Conservation (phyloP, 345 rosid genomes). For the Psidium friedrichsthalianum region DNA sequence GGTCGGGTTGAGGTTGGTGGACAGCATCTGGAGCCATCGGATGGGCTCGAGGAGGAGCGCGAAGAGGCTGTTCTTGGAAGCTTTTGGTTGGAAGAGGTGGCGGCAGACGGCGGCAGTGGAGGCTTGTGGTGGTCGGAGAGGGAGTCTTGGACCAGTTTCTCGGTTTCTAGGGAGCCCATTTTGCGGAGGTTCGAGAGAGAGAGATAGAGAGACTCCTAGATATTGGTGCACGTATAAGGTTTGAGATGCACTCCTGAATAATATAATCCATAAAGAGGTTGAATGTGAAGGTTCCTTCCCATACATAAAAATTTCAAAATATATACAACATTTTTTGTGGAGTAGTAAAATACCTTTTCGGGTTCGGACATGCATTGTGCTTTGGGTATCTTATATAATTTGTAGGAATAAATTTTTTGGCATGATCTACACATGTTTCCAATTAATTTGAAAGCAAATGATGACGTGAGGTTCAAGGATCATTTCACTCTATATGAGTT, state of each 20-base stretch:
- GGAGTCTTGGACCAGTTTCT: constrained; percentile 1
- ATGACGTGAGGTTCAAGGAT: neutral
- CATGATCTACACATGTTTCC: neutral
- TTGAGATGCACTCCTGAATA: neutral
- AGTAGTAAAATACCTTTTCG: neutral
- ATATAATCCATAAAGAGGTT: neutral
- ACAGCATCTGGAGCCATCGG: constrained; percentile 67
- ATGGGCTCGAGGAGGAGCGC: constrained; percentile 43
- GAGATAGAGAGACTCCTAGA: neutral
- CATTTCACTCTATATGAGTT: neutral
- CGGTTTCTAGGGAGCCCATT: constrained; percentile 20
- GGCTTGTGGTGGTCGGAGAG: neutral
- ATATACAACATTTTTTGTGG: too few species aligned
- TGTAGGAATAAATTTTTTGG: neutral
- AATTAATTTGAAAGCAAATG: neutral
- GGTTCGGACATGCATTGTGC: neutral
- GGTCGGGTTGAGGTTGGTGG: constrained; percentile 41
- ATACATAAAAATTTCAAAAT: neutral
- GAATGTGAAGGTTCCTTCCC: neutral
- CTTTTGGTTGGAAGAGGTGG: neutral
- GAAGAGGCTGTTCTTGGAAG: constrained; percentile 4
- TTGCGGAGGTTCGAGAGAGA: neutral
- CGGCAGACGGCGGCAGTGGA: neutral
- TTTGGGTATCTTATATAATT: neutral
- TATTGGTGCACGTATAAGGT: accelerated